Percentiles rank a stretch among this genome's conserved stretches.
These are phyloP conservation scores for Globisporangium mamillatum DNA, from an alignment of 352 stramenopile species.

Conservation along the genomic window DNA sequence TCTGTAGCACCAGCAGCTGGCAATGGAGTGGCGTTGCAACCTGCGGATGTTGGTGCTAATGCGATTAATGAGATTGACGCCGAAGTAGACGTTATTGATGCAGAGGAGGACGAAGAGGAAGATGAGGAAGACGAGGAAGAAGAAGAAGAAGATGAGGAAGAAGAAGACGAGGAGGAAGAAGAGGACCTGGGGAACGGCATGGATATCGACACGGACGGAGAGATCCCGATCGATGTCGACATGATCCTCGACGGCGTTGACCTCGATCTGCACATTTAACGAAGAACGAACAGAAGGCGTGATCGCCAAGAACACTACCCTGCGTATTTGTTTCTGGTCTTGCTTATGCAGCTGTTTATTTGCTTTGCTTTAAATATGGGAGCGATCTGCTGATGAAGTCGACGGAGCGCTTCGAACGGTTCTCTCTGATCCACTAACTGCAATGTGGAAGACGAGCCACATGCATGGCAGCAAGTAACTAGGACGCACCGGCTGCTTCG, in stretches of 20 bases:
- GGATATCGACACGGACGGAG: conserved; percentile 22
- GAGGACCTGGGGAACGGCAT: conserved; percentile 33
- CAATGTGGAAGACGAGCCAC: background rate
- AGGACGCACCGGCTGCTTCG: background rate
- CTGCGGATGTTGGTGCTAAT: background rate
- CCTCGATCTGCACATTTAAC: conserved; percentile 24
- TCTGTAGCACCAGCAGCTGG: background rate
- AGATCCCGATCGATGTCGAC: conserved; percentile 20
- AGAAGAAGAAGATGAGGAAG: conserved; percentile 20
- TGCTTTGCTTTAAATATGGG: conserved; percentile 10
- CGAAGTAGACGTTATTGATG: conserved; percentile 34
- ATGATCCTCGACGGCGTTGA: conserved; percentile 30
- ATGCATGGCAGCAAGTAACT: background rate
- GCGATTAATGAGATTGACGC: background rate
- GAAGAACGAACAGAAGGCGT: background rate
- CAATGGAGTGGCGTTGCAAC: background rate
- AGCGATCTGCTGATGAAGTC: background rate
- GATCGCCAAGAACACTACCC: background rate
- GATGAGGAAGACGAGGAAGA: conserved; percentile 55
- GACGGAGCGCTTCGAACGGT: background rate
- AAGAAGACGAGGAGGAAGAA: conserved; percentile 28
- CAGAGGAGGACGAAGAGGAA: conserved; percentile 41
- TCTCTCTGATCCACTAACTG: background rate
- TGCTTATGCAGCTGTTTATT: background rate
- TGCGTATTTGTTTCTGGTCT: background rate